Percentiles rank a stretch among this genome's conserved stretches.
phyloP scores from a whole-genome alignment of 441 rosid species.

The Monsonia emarginata region DNA sequence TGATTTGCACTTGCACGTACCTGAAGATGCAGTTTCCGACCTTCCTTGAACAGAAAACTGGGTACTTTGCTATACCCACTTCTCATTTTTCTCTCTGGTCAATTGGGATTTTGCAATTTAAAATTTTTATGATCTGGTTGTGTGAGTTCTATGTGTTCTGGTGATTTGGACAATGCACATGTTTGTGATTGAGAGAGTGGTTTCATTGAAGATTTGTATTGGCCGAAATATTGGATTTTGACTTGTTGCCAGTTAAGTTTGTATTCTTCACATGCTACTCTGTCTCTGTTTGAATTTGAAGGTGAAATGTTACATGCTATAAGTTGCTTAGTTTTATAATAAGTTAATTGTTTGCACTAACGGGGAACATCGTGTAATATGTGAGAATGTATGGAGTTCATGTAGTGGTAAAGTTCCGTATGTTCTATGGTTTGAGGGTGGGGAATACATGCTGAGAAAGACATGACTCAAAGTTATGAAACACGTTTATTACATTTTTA shows the following conservation, averaged over 20 bases:
- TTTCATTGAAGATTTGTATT: background rate
- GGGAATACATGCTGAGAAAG: too few relatives aligned
- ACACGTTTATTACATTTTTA: too few relatives aligned
- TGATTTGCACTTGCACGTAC: slow-evolving; percentile 82
- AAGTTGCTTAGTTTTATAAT: background rate
- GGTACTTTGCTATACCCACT: slow-evolving; percentile 31
- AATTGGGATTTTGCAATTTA: background rate
- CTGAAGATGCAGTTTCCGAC: slow-evolving; percentile 97
- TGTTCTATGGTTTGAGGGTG: too few relatives aligned
- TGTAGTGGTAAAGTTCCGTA: too few relatives aligned
- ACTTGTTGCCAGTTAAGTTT: background rate
- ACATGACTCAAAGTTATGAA: too few relatives aligned
- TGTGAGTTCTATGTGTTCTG: background rate
- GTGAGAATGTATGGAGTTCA: background rate
- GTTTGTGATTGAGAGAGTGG: background rate
- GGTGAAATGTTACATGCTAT: too few relatives aligned
- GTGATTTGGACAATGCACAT: background rate
- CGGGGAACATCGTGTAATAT: too few relatives aligned
- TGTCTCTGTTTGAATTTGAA: background rate
- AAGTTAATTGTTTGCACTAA: too few relatives aligned
- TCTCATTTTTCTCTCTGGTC: background rate
- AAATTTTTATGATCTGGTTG: background rate
- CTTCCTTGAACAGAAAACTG: slow-evolving; percentile 77
- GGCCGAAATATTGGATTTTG: background rate
- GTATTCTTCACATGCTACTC: background rate